Conservation (phyloP, 2,329 filamentous ascomycete genomes). For the Colletotrichum navitas region DNA sequence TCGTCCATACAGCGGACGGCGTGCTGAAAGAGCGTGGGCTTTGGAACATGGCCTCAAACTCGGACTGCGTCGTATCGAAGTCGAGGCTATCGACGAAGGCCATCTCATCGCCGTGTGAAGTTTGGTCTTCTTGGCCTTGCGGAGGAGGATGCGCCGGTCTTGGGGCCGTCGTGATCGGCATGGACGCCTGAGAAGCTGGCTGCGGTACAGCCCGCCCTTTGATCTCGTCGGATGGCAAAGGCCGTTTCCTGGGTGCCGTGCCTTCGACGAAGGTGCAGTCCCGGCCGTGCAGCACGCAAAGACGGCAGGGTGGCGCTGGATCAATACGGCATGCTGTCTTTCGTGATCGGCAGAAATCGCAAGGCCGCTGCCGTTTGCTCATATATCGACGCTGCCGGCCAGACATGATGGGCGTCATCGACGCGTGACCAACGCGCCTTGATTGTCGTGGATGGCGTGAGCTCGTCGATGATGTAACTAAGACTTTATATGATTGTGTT, state of each 20-base stretch:
- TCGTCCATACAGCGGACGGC: neutral
- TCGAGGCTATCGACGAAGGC: conserved; percentile 16
- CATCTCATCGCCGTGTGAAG: neutral
- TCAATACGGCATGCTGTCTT: conserved; percentile 61
- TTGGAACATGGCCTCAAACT: conserved; percentile 36
- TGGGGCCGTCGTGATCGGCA: neutral
- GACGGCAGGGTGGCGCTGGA: conserved; percentile 55
- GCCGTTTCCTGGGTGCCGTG: conserved; percentile 41
- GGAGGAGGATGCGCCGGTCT: neutral
- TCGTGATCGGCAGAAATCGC: conserved; percentile 60
- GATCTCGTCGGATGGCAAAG: neutral
- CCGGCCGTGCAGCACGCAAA: conserved; percentile 57
- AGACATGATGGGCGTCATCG: neutral
- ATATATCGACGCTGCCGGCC: conserved; percentile 41
- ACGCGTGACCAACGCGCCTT: no score
- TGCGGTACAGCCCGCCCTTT: neutral
- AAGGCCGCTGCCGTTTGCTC: conserved; percentile 52
- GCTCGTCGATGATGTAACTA: no score
- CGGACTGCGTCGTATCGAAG: conserved; percentile 33
- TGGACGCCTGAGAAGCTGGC: no score
- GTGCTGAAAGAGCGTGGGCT: conserved; percentile 10
- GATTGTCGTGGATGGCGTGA: neutral
- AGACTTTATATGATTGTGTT: neutral
- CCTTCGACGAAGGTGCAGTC: conserved; percentile 59
- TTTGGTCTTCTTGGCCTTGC: neutral